phyloP scores from a whole-genome alignment of 495 filamentous ascomycete genomes.

The Parmelia sp. region DNA sequence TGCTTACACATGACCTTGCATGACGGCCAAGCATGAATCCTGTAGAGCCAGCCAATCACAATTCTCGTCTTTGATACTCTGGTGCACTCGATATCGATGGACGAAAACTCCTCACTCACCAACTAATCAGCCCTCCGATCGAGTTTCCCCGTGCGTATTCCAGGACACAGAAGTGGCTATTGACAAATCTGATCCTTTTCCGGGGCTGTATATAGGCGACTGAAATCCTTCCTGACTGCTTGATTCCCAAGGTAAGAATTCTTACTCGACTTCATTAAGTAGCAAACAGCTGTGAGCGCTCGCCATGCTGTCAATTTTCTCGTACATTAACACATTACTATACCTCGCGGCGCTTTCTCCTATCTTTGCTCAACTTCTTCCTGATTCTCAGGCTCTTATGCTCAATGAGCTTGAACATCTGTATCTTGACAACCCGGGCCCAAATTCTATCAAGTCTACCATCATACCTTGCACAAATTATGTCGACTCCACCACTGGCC shows the following conservation, averaged over 20 bases:
- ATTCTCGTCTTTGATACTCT: not conserved
- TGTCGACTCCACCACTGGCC: slow-evolving; percentile 5
- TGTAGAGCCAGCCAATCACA: not conserved
- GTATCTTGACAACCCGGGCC: not conserved
- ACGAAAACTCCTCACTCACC: no score
- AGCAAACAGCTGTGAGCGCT: not conserved
- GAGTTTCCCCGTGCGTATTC: not conserved
- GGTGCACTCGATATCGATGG: not conserved
- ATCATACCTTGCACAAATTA: slow-evolving; percentile 19
- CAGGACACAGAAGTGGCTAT: no score
- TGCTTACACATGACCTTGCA: not conserved
- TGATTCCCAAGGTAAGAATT: no score
- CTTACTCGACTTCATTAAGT: not conserved
- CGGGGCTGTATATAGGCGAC: no score
- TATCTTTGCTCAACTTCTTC: slow-evolving; percentile 9
- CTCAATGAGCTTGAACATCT: slow-evolving; percentile 14
- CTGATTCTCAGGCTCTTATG: slow-evolving; percentile 2
- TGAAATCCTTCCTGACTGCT: no score
- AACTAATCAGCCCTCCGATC: no score
- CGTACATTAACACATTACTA: not conserved
- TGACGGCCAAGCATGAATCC: not conserved
- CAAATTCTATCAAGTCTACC: slow-evolving; percentile 2
- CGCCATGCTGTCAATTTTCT: not conserved
- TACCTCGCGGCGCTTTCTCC: not conserved
- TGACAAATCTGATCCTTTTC: not conserved